Percentiles rank a stretch among this genome's conserved stretches.
Evolutionary conservation across 129 eudicot species (phyloP).

Genomic region (Centaurea solstitialis): DNA sequence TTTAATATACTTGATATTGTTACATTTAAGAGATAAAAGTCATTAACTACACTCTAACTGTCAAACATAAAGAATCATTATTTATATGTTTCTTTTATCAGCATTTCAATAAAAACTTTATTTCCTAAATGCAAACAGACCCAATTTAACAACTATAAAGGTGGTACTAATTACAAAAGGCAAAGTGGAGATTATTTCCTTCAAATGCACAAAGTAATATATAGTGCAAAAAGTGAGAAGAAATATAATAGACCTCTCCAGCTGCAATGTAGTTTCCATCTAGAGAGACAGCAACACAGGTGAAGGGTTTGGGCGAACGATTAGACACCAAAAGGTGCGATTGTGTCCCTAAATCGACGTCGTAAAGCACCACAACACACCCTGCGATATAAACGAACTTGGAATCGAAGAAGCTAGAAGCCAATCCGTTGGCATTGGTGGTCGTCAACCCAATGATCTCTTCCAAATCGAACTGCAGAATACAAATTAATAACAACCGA

Average conservation of each 20-base stretch:
- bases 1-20: neutral
- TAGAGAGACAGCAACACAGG: slow-evolving; percentile 51
- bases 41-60: neutral
- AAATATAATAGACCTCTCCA: slow-evolving; percentile 84
- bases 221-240: too few species aligned
- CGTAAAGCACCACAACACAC: slow-evolving; percentile 65
- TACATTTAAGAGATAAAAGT: neutral
- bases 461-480: slow-evolving; percentile 61
- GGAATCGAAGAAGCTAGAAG: slow-evolving; percentile 43
- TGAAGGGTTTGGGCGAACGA: slow-evolving; percentile 57
- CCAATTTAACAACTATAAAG: neutral
- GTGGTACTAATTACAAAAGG: neutral
- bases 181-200: neutral
- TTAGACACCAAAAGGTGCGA: slow-evolving; percentile 46
- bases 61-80: neutral
- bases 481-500: neutral
- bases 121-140: slow-evolving; percentile 8
- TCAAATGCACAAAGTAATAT: neutral
- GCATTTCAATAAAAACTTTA: neutral
- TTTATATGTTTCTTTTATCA: neutral
- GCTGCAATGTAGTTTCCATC: slow-evolving; percentile 66
- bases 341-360: slow-evolving; percentile 49
- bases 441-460: slow-evolving; percentile 66
- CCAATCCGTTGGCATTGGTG: slow-evolving; percentile 58
- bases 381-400: slow-evolving; percentile 63